Conservation (phyloP, 441 rosid species). For the Gossypium schwendimanii region DNA sequence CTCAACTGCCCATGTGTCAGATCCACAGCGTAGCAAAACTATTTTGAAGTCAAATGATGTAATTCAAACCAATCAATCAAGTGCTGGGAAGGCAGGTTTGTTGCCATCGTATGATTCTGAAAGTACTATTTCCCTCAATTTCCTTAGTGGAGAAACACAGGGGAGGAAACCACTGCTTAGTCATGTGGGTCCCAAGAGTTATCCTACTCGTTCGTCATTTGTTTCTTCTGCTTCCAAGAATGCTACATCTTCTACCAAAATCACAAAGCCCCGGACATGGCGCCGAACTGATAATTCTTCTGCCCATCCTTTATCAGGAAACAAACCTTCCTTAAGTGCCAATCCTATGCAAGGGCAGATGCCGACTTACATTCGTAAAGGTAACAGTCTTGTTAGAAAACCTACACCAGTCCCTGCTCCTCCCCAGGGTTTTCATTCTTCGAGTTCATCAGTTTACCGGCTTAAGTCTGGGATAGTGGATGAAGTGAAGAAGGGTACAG, state of each 20-base stretch:
- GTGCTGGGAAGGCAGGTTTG: conserved; percentile 12
- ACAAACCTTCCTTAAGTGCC: conserved; percentile 32
- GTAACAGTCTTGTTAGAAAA: conserved; percentile 87
- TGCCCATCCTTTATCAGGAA: conserved; percentile 28
- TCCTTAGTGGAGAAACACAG: conserved; percentile 22
- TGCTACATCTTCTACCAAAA: conserved; percentile 31
- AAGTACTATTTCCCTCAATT: conserved; percentile 18
- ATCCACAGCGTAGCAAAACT: conserved; percentile 25
- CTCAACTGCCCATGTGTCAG: conserved; percentile 21
- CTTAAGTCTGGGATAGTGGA: conserved; percentile 31
- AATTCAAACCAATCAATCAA: conserved; percentile 14
- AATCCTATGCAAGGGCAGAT: conserved; percentile 38
- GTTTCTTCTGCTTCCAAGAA: conserved; percentile 35
- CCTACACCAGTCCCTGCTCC: conserved; percentile 36
- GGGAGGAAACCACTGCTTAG: conserved; percentile 33
- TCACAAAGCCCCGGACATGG: conserved; percentile 60
- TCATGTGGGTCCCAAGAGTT: conserved; percentile 31
- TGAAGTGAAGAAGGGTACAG: conserved; percentile 33
- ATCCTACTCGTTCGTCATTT: conserved; percentile 31
- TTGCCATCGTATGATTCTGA: conserved; percentile 23
- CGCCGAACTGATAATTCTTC: conserved; percentile 42
- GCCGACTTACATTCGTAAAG: conserved; percentile 75
- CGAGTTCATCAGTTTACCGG: conserved; percentile 32
- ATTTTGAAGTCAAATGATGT: conserved; percentile 18
- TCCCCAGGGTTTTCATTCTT: conserved; percentile 33